Evolutionary conservation across 2,329 filamentous ascomycete genomes (phyloP).

Genomic region (Huntiella omanensis): DNA sequence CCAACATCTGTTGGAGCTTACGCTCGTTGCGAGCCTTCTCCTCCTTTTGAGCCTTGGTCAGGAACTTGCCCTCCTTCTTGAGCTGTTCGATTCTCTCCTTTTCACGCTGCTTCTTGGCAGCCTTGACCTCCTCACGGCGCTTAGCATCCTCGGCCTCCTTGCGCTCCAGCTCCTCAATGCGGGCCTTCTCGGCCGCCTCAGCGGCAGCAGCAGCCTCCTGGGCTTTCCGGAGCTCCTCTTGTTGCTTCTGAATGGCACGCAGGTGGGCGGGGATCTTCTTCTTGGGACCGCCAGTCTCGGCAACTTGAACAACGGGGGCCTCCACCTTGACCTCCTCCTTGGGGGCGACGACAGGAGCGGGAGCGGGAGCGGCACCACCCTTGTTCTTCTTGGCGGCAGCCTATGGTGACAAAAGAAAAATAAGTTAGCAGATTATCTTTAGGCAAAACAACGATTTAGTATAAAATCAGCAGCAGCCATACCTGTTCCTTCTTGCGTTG

Average conservation of each 20-base stretch:
- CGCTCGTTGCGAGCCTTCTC: constrained; percentile 62
- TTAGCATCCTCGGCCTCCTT: constrained; percentile 47
- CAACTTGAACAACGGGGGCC: constrained; percentile 22
- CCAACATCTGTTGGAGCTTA: constrained; percentile 72
- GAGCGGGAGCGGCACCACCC: constrained; percentile 1
- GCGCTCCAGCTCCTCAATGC: constrained; percentile 46
- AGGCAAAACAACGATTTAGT: neutral
- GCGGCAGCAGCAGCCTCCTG: constrained; percentile 43
- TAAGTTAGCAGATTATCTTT: neutral
- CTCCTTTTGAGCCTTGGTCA: constrained; percentile 72
- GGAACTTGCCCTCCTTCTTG: constrained; percentile 72
- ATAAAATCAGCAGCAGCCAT: constrained; percentile 6
- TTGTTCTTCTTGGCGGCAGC: constrained; percentile 63
- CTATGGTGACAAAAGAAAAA: neutral
- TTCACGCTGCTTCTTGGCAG: constrained; percentile 66
- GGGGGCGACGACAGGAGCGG: constrained; percentile 15
- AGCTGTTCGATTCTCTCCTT: constrained; percentile 73
- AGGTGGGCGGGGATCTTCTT: constrained; percentile 76
- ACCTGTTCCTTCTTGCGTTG: constrained; percentile 97
- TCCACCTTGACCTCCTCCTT: constrained; percentile 28
- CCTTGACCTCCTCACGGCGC: constrained; percentile 53
- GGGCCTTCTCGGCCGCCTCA: constrained; percentile 44
- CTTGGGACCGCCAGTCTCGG: constrained; percentile 30
- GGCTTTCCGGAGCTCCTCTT: constrained; percentile 50
- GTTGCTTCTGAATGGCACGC: constrained; percentile 58